phyloP scores from a whole-genome alignment of 345 rosid genomes.

The Cardamine chenopodiifolia region DNA sequence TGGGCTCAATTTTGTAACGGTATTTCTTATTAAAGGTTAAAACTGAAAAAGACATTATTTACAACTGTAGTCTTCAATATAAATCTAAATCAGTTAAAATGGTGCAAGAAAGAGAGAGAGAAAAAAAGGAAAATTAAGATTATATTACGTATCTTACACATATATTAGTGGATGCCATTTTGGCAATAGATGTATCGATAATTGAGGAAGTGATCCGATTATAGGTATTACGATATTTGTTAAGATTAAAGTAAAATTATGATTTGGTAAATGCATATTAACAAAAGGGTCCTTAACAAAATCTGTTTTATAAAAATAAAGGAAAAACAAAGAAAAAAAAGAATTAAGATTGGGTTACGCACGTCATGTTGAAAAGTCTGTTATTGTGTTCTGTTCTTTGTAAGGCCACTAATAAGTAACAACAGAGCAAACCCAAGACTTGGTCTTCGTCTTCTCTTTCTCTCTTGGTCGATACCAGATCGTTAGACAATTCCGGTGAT shows the following conservation, averaged over 20 bases:
- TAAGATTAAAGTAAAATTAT: not conserved
- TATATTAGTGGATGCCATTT: not conserved
- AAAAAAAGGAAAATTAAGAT: too few species aligned
- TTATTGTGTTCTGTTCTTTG: constrained; percentile 38
- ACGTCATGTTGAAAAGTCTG: constrained; percentile 45
- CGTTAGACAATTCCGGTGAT: constrained; percentile 9
- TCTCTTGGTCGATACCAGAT: constrained; percentile 2
- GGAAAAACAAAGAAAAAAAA: too few species aligned
- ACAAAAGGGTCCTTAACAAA: too few species aligned
- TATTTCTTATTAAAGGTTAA: not conserved
- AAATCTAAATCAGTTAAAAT: not conserved
- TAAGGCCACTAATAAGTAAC: constrained; percentile 36
- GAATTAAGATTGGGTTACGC: constrained; percentile 21
- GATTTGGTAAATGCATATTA: constrained; percentile 18
- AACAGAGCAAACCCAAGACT: constrained; percentile 27
- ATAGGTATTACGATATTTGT: not conserved
- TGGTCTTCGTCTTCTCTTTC: constrained; percentile 17
- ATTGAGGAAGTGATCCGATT: not conserved
- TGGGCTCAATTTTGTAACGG: not conserved
- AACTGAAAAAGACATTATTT: not conserved
- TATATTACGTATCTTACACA: too few species aligned
- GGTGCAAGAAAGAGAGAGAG: too few species aligned
- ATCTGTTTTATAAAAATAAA: too few species aligned
- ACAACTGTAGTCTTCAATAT: not conserved
- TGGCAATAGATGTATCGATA: not conserved